phyloP scores from a whole-genome alignment of 2,329 filamentous ascomycete species.

The Cryphonectria parasitica region DNA sequence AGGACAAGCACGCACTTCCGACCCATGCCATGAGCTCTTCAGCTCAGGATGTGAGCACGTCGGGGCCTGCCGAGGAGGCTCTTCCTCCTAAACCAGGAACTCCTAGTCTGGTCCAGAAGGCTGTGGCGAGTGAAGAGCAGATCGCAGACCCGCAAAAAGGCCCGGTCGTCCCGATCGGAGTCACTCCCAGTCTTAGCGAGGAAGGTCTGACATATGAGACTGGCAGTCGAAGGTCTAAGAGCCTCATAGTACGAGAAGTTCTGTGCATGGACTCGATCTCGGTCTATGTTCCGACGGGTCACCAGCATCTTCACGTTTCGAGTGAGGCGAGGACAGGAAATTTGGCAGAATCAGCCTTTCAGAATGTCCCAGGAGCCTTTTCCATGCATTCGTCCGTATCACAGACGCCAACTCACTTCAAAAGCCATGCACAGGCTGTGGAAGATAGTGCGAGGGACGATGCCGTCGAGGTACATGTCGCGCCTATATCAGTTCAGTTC shows the following conservation, averaged over 20 bases:
- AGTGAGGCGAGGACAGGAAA: conserved; percentile 8
- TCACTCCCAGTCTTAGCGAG: conserved; percentile 29
- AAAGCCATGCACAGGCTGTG: conserved; percentile 20
- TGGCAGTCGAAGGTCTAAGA: conserved; percentile 57
- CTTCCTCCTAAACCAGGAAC: background rate
- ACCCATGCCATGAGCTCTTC: background rate
- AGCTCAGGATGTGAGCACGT: background rate
- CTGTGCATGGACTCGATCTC: conserved; percentile 55
- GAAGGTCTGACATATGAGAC: conserved; percentile 45
- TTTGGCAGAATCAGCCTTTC: conserved; percentile 20
- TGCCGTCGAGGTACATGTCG: conserved; percentile 54
- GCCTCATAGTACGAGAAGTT: conserved; percentile 58
- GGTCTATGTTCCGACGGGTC: conserved; percentile 57
- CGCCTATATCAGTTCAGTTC: conserved; percentile 56
- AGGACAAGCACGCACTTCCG: conserved; percentile 11
- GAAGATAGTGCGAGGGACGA: conserved; percentile 36
- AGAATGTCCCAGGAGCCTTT: conserved; percentile 63
- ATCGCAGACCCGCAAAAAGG: background rate
- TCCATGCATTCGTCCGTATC: conserved; percentile 47
- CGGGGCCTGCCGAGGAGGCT: background rate
- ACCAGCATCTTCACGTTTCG: conserved; percentile 48
- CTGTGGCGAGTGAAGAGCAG: background rate
- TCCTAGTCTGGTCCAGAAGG: background rate
- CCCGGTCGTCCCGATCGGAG: background rate
- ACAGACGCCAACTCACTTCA: conserved; percentile 23